Evolutionary conservation across 495 filamentous ascomycete species (phyloP), one percentile per base, ranked within the genome.

Genomic region (Copromyces sp.): DNA sequence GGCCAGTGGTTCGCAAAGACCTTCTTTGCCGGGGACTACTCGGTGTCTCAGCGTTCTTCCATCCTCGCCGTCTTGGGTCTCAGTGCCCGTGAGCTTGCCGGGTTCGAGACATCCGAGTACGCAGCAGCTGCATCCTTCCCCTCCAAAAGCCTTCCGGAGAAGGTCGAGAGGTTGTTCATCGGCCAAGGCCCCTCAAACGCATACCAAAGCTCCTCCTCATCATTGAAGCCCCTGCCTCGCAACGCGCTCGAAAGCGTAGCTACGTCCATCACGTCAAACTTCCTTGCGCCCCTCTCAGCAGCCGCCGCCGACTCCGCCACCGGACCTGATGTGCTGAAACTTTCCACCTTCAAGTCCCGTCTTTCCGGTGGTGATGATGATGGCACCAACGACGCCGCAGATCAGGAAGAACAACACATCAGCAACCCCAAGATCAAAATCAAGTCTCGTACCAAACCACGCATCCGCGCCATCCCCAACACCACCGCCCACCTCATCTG

Each of bases 1-100:
- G 94, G 90, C 3, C 90, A 86, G 42, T 95, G 93, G 90, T 93
- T 97, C 72, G 87, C 91, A 2, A 90, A 89, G 71, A 90, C 91
- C 0, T 97, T 95, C 82, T 98, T 97, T 78, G 91, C 92, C 45
- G 96, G 94, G 11, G 96, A 98, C 75, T 92, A 95, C 76, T 97
- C 94, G 0, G 84, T 98, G 68, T 86, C 88, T 0, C 95, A 98
- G 77, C 87, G 95, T 41, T 91, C 90, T 12, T 89, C 91, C 0
- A 85, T 98, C 44, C 90, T 98, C 44, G 91, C 91, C 69, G 89
- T 91, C 6, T 82, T 98, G 20, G 94, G 95, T 16, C 82, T 99
- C 0, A 88, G 90, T 68, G 93, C 92, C n/a, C 87, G 95, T 59
- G 95, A 98, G 80, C 80, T 99, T 2, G 94, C 92, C 0, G 94